phyloP scores from a whole-genome alignment of 352 stramenopile species.

The Globisporangium alternatum region DNA sequence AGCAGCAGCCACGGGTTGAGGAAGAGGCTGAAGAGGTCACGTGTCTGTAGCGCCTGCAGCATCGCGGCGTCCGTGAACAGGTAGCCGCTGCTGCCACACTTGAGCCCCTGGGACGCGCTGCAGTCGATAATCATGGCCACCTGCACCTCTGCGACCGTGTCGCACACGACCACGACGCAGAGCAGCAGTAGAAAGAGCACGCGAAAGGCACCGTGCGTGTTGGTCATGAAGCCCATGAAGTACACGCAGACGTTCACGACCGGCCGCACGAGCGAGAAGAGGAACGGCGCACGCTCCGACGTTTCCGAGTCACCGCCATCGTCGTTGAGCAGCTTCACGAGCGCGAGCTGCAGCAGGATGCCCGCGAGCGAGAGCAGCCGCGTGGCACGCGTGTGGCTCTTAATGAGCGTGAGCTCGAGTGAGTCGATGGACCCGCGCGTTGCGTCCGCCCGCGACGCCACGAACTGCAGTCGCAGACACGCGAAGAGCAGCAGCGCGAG shows the following conservation, averaged over 20 bases:
- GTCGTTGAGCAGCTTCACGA: slow-evolving; percentile 28
- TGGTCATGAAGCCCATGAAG: slow-evolving; percentile 67
- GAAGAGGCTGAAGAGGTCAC: slow-evolving; percentile 46
- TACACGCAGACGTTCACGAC: slow-evolving; percentile 44
- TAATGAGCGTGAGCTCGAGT: slow-evolving; percentile 55
- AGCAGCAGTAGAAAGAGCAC: slow-evolving; percentile 34
- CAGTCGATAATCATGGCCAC: slow-evolving; percentile 59
- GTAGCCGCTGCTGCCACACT: slow-evolving; percentile 35
- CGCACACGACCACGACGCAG: slow-evolving; percentile 35
- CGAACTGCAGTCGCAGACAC: slow-evolving; percentile 30
- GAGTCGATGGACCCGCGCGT: slow-evolving; percentile 29
- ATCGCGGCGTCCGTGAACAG: slow-evolving; percentile 19
- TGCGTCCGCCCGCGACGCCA: slow-evolving; percentile 6
- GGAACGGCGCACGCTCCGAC: slow-evolving; percentile 26
- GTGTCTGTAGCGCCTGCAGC: slow-evolving; percentile 29
- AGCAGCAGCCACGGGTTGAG: slow-evolving; percentile 51
- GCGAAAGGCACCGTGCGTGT: slow-evolving; percentile 61
- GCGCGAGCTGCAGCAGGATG: slow-evolving; percentile 37
- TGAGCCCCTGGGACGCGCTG: slow-evolving; percentile 32
- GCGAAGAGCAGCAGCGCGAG: slow-evolving; percentile 28
- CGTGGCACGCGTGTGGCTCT: slow-evolving; percentile 46
- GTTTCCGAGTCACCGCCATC: slow-evolving; percentile 10
- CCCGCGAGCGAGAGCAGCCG: slow-evolving; percentile 42
- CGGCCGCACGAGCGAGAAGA: slow-evolving; percentile 45
- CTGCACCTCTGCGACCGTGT: slow-evolving; percentile 52